Percentiles rank a stretch among this genome's conserved stretches.
Conservation (phyloP, 257 asterid genomes). For the Coffea canephora region DNA sequence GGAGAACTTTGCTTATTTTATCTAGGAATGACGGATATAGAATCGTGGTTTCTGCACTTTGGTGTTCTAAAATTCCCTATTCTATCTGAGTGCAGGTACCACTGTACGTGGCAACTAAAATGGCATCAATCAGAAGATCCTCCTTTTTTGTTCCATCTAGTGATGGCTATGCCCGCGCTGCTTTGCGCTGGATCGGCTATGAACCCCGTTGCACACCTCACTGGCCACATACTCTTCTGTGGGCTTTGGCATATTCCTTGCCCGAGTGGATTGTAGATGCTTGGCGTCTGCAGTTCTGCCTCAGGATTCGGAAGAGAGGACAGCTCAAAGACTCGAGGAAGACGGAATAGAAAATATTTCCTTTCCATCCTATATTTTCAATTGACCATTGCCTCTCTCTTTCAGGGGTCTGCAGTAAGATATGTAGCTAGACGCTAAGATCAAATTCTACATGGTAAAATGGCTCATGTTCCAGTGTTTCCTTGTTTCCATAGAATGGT, state of each 20-base stretch:
- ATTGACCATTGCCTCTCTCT: neutral
- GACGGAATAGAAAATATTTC: constrained; percentile 46
- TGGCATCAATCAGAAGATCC: constrained; percentile 89
- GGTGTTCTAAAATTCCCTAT: neutral
- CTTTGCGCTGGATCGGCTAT: constrained; percentile 75
- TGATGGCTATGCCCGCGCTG: constrained; percentile 83
- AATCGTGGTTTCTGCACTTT: neutral
- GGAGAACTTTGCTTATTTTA: neutral
- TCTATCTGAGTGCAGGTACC: constrained; percentile 57
- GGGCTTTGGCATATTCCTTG: constrained; percentile 55
- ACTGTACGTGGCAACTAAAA: constrained; percentile 86
- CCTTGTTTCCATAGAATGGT: neutral
- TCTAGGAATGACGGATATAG: neutral
- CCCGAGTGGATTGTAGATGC: constrained; percentile 71
- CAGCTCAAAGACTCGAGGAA: constrained; percentile 73
- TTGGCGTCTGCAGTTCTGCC: constrained; percentile 77
- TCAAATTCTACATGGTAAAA: neutral
- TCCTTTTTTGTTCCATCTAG: constrained; percentile 93
- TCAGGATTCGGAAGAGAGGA: constrained; percentile 73
- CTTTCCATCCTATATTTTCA: neutral
- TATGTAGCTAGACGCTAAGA: neutral
- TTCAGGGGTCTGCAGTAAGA: neutral
- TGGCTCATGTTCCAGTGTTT: neutral
- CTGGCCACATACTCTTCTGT: constrained; percentile 90
- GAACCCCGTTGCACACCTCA: constrained; percentile 96